Evolutionary conservation across 331 rosid species (phyloP), one percentile per base, ranked within the genome.

Genomic region (Ulmus americana): DNA sequence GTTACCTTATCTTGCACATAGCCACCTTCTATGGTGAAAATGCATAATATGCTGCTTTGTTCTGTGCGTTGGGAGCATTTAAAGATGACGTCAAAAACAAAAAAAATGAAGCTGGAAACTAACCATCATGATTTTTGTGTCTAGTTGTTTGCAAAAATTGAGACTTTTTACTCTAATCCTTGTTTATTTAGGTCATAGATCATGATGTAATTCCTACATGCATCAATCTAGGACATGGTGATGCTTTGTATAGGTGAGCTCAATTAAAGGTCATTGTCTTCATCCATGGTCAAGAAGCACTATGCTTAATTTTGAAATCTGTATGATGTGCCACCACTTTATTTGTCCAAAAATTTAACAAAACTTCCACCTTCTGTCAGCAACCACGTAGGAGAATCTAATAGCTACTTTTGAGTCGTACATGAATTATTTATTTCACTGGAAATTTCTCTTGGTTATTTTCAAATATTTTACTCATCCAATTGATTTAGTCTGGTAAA

Each of bases 221-320:
- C 13, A 7, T 47, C 35, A 48, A 65, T 48, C 70, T 81, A 7
- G 85, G 85, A 63, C 85, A 81, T 50, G 51, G 73, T 20, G 82
- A 81, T 61, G 85, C 59, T 13, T 64, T 81, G 64, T 81, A 77
- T 44, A 70, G 82, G 72, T 69, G 80, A 63, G 85, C 85, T 39
- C 82, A 81, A 67, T 77, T 81, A 77, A 81, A 81, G 63, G 85
- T 82, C 50, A 80, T 81, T 4, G 85, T 81, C 64, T 81, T 80
- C 46, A 81, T 81, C 61, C 85, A 81, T 28, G 70, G 85, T 64
- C 66, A 65, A 65, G 85, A 81, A 77, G 82, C 74, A 54, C 56
- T 58, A n/a, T 15, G 16, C 28, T 61, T 44, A 3, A 44, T 6
- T 57, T 50, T 68, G 12, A 57, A 57, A 41, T 55, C 16, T 2